phyloP scores from a whole-genome alignment of 257 asterid genomes.

The Nicotiana obtusifolia region DNA sequence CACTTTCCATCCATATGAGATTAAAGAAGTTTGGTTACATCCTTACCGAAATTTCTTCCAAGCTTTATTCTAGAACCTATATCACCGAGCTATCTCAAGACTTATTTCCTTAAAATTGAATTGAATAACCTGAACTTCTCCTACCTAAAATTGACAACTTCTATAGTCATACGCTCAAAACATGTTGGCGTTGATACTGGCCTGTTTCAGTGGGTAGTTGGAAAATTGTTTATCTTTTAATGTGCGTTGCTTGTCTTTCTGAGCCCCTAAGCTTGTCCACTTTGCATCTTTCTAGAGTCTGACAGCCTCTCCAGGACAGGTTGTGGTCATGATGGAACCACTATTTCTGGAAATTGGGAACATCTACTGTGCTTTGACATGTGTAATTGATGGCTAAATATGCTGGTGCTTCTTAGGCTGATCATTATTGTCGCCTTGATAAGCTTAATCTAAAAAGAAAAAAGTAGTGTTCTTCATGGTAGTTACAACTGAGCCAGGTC shows the following conservation, averaged over 20 bases:
- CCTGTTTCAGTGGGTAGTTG: constrained; percentile 20
- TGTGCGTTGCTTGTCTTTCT: not conserved
- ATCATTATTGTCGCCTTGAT: not conserved
- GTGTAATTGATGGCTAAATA: constrained; percentile 5
- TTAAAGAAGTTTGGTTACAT: not conserved
- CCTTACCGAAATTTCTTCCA: not conserved
- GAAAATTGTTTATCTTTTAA: constrained; percentile 14
- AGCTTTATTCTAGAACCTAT: not conserved
- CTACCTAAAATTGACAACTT: not conserved
- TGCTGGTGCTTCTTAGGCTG: not conserved
- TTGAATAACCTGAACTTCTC: not conserved
- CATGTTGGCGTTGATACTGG: constrained; percentile 10
- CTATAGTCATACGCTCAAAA: not conserved
- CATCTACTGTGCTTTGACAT: not conserved
- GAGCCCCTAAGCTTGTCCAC: not conserved
- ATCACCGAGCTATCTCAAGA: not conserved
- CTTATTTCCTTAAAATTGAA: not conserved
- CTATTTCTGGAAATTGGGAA: not conserved
- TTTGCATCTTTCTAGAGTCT: not conserved
- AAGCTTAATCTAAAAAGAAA: not conserved
- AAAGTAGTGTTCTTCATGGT: no score
- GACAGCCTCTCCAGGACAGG: constrained; percentile 8
- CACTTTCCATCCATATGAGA: not conserved
- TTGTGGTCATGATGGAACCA: constrained; percentile 11
- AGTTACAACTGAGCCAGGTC: no score